Evolutionary conservation across 179 eudicot species (phyloP), one percentile per base, ranked within the genome.

Genomic region (Pouteria campechiana): DNA sequence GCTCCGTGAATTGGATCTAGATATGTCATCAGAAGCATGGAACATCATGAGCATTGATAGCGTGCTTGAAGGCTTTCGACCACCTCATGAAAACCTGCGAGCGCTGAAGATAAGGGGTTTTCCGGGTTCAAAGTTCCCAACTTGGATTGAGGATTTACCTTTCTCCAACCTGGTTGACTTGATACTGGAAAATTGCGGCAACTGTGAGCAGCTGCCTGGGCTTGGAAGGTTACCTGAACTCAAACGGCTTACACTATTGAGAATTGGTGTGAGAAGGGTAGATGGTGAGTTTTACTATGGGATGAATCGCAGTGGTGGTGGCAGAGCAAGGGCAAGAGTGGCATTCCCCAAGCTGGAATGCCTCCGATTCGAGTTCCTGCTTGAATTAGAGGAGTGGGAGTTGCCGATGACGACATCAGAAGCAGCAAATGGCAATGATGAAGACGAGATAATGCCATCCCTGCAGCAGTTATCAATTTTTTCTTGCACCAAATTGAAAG

Each of bases 281-380:
- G 58, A 50, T 20, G 27, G 6, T 17, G 66, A 48, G 11, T 58
- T 58, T 31, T 30, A 25, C 32, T 62, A 63, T 24, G 9, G 8
- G 6, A 36, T 34, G 18, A 29, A 1, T 9, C 17, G 2, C 19
- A 17, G 19, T 11, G 11, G 2, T 38, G 41, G 5, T n/a, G 45
- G 27, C 3, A 17, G 20, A 2, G 16, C 8, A 15, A 25, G 33
- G 18, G 1, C 17, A 29, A n/a, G 1, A n/a, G 3, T 12, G 9
- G 46, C 39, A 20, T 64, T 64, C 30, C 64, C 59, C 32, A 48
- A 47, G 35, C 20, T 65, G 48, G 49, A 58, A 56, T 57, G 52
- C 17, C 64, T 64, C 20, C 35, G 41, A 32, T 29, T 64, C 20
- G 27, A 20, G 12, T 24, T 21, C 14, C 40, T 64, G 64, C 44